Evolutionary conservation across 2,329 filamentous ascomycete species (phyloP), one percentile per base, ranked within the genome.

Genomic region (Clarireedia homoeocarpa): DNA sequence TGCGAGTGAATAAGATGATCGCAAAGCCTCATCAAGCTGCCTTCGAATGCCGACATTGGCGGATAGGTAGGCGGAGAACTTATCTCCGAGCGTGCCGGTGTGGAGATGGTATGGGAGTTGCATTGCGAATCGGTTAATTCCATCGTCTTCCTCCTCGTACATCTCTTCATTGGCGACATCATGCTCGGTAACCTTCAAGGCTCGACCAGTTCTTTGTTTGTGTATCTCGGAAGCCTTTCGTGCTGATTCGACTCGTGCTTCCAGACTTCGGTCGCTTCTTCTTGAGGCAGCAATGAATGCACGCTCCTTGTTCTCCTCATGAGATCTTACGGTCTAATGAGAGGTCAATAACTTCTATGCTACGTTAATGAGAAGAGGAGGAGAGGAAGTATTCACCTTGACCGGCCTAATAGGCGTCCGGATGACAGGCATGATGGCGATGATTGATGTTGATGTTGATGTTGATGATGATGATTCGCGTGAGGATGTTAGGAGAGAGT

Each of bases 231-330:
- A 96, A 5, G 91, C 91, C 71, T 89, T 83, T 51, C 84, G 81
- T 14, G 92, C 91, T 2, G 91, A 96, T 69, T 95, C 88, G 17
- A 96, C 81, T 26, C 91, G 84, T 14, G 91, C 91, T 71, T 96
- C 91, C 15, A 96, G 74, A 67, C 87, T 92, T 23, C 91, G 84
- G 67, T 96, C 92, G 64, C 88, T 88, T 61, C 92, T 80, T 62
- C 91, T 78, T 5, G 92, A 96, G 3, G 91, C 91, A 12, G 91
- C 91, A 63, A 96, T 94, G 69, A 95, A 96, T 23, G 91, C 91
- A 67, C 91, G 80, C 71, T 92, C 89, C 67, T 90, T 86, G 64
- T 92, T 91, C 71, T 91, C 88, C 27, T 30, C 27, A 30, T 30
- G 27, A 30, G 27, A 30, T 30, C 27, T 30, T 30, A 30, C 27